Base-by-base conservation (phyloP, 129 eudicot species). In the Tanacetum coccineum region DNA sequence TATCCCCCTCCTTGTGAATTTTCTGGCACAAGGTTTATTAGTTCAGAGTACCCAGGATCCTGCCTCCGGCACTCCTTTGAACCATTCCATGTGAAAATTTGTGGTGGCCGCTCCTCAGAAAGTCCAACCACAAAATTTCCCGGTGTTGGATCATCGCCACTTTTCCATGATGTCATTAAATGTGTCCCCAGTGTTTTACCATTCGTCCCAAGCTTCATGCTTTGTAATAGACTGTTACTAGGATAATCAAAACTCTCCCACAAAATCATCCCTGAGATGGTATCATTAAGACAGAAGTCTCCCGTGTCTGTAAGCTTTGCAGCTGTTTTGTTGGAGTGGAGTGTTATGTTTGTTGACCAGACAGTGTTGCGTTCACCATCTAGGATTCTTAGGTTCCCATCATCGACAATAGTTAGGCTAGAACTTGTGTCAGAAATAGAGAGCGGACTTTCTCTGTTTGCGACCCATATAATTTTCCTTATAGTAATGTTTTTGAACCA, bases 161-260 rank as follows among this genome's bases (percentile, higher is more conserved):
- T 60, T 60, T 20, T 28, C 85, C 85, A 80, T 6, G 85, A 59
- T 19, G 57, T 45, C 51, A 76, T 5, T 2, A 67, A 2, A 10
- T 36, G 61, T 13, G 19, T 66, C 8, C 30, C 60, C 46, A 60
- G 40, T 4, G 15, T 18, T 66, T 2, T 36, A 3, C 54, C 46
- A 6, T 39, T 70, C 2, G 57, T 26, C 1, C 57, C 59, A 3
- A 73, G 45, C 59, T 0, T 62, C 83, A 74, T 73, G 0, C 45
- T 46, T 11, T 79, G 83, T 51, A 79, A 26, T 2, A 79, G 10
- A 11, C 62, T 64, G 36, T 79, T 66, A 26, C 79, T 12, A 10
- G 73, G 83, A 13, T 74, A 42, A 30, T 79, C 62, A 64, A 69
- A 79, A 21, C 83, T 79, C 62, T 74, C 72, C 83, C 83, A 79